Evolutionary conservation across 768 basidiomycete genomes (phyloP), one percentile per base, ranked within the genome.

Genomic region (Mycena filopes): DNA sequence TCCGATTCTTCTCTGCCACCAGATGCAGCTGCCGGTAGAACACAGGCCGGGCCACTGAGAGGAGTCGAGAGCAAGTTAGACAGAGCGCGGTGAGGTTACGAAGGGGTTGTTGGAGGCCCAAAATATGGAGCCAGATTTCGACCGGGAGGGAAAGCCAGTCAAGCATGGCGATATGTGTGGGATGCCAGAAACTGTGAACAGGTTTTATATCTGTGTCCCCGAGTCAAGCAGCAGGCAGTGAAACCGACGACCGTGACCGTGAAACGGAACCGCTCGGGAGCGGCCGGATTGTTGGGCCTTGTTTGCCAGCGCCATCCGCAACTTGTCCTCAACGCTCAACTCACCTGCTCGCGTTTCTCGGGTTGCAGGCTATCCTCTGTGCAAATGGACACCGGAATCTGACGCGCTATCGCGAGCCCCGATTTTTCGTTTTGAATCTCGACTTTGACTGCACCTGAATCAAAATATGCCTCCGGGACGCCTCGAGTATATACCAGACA

Each of bases 121-220:
- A 16, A 40, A 60, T 43, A 18, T 48, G 40, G 3, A 65, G 54
- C 64, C 64, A 60, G 7, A 65, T 49, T 50, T 65, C 64, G 23
- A 65, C 53, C 13, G 64, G 64, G n/a, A 65, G 58, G 25, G 50
- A 54, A 9, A 60, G 54, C 58, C 58, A 60, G 46, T 60, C n/a
- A 0, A 21, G 50, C 46, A 45, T 48, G 31, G 10, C 4, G 36
- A 3, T 11, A 36, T 36, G n/a, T 36, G 10, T 33, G 33, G 7
- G 33, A 33, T 33, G 6, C 36, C 9, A 36, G 9, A 15, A 36
- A 36, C 36, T 3, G 36, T 12, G 31, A 33, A 15, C 36, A 36
- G n/a, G 36, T 36, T 36, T 33, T 33, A 36, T 36, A 11, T 2
- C 36, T 36, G 36, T n/a, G n/a, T n/a, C n/a, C n/a, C n/a, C n/a